These are phyloP conservation scores for Thalassiosira exigua DNA, from an alignment of 352 stramenopile genomes.

Conservation along the genomic window DNA sequence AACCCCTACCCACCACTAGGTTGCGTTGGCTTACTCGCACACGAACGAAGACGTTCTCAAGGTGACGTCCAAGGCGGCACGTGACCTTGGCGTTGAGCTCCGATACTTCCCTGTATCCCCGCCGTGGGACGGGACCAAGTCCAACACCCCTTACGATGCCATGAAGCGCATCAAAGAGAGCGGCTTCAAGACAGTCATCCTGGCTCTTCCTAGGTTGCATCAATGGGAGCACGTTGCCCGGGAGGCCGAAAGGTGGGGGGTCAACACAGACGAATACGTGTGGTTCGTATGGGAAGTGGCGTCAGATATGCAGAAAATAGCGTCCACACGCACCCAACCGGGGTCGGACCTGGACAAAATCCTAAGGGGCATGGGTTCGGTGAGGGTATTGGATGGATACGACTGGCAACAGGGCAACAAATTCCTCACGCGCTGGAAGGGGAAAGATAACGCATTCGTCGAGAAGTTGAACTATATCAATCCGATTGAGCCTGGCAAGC, in stretches of 20 bases:
- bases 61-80: conserved; percentile 2
- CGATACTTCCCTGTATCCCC: neutral
- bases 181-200: conserved; percentile 15
- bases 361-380: conserved; percentile 9
- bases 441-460: neutral
- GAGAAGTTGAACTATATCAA: neutral
- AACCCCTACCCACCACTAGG: no score
- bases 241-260: conserved; percentile 6
- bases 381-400: conserved; percentile 1
- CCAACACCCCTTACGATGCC: conserved; percentile 5
- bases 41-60: conserved; percentile 8
- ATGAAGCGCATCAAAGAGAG: conserved; percentile 12
- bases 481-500: neutral
- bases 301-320: neutral
- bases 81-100: neutral
- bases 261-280: conserved; percentile 14
- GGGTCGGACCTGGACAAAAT: conserved; percentile 9
- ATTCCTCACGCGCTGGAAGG: neutral
- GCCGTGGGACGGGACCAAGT: neutral
- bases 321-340: neutral
- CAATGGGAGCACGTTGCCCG: conserved; percentile 3
- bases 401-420: conserved; percentile 9
- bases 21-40: conserved; percentile 5
- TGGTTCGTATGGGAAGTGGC: conserved; percentile 8
- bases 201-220: neutral